A percentile compares a stretch with the other conserved stretches of the same genome.
phyloP scores from a whole-genome alignment of 345 rosid species.

The Euphorbia peplus region DNA sequence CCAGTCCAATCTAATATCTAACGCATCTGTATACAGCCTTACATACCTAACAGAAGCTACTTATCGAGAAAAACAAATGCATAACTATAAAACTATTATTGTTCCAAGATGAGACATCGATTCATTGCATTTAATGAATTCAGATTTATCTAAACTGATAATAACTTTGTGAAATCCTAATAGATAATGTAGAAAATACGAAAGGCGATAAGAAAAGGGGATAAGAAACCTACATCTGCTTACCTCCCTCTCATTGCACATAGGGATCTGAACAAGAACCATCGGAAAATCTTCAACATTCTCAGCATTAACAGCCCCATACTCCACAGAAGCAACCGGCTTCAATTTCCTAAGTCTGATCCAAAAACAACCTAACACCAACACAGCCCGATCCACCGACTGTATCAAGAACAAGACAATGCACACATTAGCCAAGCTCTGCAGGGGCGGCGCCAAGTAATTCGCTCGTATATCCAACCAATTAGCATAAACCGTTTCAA shows the following conservation, averaged over 20 bases:
- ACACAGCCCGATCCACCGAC: slow-evolving; percentile 64
- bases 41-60: too few relatives aligned
- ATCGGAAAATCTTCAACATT: slow-evolving; percentile 63
- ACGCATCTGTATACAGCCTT: too few relatives aligned
- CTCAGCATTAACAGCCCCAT: slow-evolving; percentile 30
- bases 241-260: slow-evolving; percentile 99
- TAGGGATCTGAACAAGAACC: slow-evolving; percentile 92
- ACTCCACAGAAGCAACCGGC: slow-evolving; percentile 51
- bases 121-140: too few relatives aligned
- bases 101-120: too few relatives aligned
- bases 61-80: too few relatives aligned
- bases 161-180: too few relatives aligned
- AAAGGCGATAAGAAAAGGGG: not conserved
- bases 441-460: slow-evolving; percentile 78
- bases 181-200: too few relatives aligned
- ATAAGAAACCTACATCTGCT: slow-evolving; percentile 56
- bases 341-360: slow-evolving; percentile 59
- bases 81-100: too few relatives aligned
- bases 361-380: slow-evolving; percentile 78
- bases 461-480: slow-evolving; percentile 71
- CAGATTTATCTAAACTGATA: too few relatives aligned
- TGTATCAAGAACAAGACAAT: slow-evolving; percentile 79
- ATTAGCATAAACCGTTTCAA: slow-evolving; percentile 53
- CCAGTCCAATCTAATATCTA: too few relatives aligned
- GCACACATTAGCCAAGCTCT: slow-evolving; percentile 66